Percentiles rank a stretch among this genome's conserved stretches.
Conservation (phyloP, 2,329 filamentous ascomycete species). For the Colletotrichum aenigma region DNA sequence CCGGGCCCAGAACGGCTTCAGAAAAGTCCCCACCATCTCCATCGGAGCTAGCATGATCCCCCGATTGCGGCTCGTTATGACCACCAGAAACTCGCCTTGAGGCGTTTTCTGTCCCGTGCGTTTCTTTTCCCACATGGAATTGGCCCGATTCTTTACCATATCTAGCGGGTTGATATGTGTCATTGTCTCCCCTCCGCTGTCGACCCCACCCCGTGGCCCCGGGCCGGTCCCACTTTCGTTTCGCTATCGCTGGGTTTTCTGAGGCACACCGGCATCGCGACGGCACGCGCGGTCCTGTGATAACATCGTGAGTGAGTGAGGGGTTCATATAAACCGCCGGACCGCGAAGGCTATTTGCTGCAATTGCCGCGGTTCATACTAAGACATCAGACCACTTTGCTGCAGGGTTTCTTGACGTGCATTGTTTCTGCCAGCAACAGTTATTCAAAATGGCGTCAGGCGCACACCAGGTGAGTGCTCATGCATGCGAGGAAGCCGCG, state of each 20-base stretch:
- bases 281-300: neutral
- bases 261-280: slow-evolving; percentile 10
- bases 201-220: neutral
- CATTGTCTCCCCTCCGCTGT: neutral
- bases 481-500: neutral
- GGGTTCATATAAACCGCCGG: slow-evolving; percentile 4
- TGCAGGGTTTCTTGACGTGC: neutral
- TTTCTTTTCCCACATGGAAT: neutral
- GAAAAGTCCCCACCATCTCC: neutral
- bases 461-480: neutral
- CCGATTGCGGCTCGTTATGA: neutral
- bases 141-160: neutral
- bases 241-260: neutral
- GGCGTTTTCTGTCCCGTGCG: neutral
- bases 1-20: slow-evolving; percentile 1
- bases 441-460: slow-evolving; percentile 2
- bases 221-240: slow-evolving; percentile 14
- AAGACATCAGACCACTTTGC: neutral
- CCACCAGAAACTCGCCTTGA: neutral
- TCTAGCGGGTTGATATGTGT: slow-evolving; percentile 10
- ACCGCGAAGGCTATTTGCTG: neutral
- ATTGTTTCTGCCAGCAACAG: neutral
- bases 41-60: slow-evolving; percentile 3
- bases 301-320: neutral
- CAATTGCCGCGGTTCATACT: neutral